Percentiles rank a stretch among this genome's conserved stretches.
These are phyloP conservation scores for Arabidopsis suecica DNA, from an alignment of 345 rosid genomes.

Conservation along the genomic window DNA sequence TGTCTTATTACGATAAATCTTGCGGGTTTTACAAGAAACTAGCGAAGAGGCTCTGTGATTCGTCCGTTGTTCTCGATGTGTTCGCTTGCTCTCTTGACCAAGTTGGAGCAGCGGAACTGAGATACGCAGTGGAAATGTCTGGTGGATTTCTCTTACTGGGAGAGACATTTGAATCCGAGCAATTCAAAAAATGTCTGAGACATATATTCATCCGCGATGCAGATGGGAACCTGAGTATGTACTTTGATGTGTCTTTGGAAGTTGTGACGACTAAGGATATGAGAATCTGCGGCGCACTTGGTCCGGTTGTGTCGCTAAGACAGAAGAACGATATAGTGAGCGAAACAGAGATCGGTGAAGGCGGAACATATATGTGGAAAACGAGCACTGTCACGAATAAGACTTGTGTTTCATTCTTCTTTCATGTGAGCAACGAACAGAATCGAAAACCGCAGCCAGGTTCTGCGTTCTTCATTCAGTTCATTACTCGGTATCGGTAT, in stretches of 20 bases:
- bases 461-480: slow-evolving; percentile 87
- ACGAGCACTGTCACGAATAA: slow-evolving; percentile 69
- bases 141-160: slow-evolving; percentile 93
- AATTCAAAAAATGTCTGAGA: slow-evolving; percentile 78
- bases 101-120: slow-evolving; percentile 90
- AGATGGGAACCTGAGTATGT: slow-evolving; percentile 77
- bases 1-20: slow-evolving; percentile 63
- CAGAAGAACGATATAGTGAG: slow-evolving; percentile 74
- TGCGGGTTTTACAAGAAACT: slow-evolving; percentile 65
- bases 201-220: slow-evolving; percentile 72
- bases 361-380: slow-evolving; percentile 87
- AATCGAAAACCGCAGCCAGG: slow-evolving; percentile 67
- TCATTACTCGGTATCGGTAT: slow-evolving; percentile 75
- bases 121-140: slow-evolving; percentile 72
- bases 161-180: slow-evolving; percentile 79
- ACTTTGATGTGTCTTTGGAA: slow-evolving; percentile 85
- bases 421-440: slow-evolving; percentile 67
- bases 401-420: slow-evolving; percentile 89
- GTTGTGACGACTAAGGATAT: slow-evolving; percentile 84
- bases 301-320: slow-evolving; percentile 84
- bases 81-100: slow-evolving; percentile 97
- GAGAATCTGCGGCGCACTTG: slow-evolving; percentile 84
- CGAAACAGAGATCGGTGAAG: slow-evolving; percentile 72
- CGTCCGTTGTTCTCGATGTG: slow-evolving; percentile 75
- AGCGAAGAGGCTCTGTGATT: slow-evolving; percentile 66